Base-by-base conservation (phyloP, 495 filamentous ascomycete genomes). In the Annulohypoxylon nitens region DNA sequence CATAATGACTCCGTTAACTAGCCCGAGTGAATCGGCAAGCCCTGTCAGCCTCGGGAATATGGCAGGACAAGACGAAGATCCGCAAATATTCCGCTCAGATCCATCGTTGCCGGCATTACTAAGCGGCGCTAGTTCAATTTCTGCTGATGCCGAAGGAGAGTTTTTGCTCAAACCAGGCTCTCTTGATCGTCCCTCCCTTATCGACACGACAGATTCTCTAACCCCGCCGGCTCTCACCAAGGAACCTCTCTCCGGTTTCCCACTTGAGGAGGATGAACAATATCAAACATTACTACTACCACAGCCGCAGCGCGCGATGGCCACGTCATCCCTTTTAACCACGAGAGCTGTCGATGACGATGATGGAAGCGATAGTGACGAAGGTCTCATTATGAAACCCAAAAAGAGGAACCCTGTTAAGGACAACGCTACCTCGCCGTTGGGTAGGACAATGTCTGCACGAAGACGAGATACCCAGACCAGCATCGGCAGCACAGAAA, bases 71-170 rank as follows among this genome's bases (percentile, higher is more conserved):
- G 87, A 88, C 64, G 85, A 88, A 48, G 83, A 85, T 62, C 82
- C 85, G 8, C 89, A 89, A 23, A 87, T 87, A 43, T 92, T 89
- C 76, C 88, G 86, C 41, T 93, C 91, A 14, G 90, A 93, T 70
- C 91, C 92, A 12, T 93, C 91, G 47, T 86, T 94, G 5, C 92
- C 92, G 2, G 92, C 92, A 43, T 86, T 94, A 5, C 83, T 93
- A 12, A 93, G 91, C 34, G 89, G 91, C n/a, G 91, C 91, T n/a
- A 93, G 91, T 30, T 94, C 92, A n/a, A 81, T 93, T 18, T 93
- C 90, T 18, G 89, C 83, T 11, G 86, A 88, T 48, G 76, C 82
- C 1, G 88, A 89, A 71, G 86, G 83, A 5, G 86, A 89, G 34
- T 85, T 88, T 48, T 79, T 88, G 12, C 75, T 82, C 59, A 78